These are phyloP conservation scores for Xylaria longipes DNA, from an alignment of 495 filamentous ascomycete genomes.

Conservation along the genomic window DNA sequence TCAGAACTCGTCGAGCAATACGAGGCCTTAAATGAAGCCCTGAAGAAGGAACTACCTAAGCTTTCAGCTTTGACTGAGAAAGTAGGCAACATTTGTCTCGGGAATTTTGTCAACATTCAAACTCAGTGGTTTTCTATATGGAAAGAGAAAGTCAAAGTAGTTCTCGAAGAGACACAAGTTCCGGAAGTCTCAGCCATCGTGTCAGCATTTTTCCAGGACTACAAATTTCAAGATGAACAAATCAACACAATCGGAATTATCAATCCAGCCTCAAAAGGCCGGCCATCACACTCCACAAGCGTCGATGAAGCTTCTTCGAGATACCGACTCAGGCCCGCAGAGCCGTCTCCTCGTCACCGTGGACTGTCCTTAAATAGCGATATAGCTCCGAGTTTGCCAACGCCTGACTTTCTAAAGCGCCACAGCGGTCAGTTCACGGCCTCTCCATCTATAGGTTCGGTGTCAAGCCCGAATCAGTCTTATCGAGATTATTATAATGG, in stretches of 20 bases:
- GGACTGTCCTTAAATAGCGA: constrained; percentile 70
- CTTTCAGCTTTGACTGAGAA: constrained; percentile 80
- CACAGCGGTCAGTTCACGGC: constrained; percentile 62
- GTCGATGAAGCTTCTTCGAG: constrained; percentile 52
- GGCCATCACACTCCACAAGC: constrained; percentile 54
- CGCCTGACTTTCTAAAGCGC: constrained; percentile 61
- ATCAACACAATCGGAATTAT: constrained; percentile 57
- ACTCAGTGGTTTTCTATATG: constrained; percentile 77
- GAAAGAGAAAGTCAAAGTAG: constrained; percentile 76
- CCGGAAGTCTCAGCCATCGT: constrained; percentile 72
- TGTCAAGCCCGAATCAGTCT: constrained; percentile 57
- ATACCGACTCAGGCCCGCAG: constrained; percentile 47
- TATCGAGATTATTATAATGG: constrained; percentile 58
- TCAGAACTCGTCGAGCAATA: constrained; percentile 84
- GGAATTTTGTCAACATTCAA: constrained; percentile 83
- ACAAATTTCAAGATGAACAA: constrained; percentile 62
- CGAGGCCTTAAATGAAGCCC: constrained; percentile 83
- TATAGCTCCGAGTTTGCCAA: constrained; percentile 65
- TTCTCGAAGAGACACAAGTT: constrained; percentile 69
- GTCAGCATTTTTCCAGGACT: constrained; percentile 75
- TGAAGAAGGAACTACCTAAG: constrained; percentile 91
- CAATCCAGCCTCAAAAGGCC: constrained; percentile 50
- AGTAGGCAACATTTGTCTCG: constrained; percentile 78
- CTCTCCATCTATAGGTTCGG: constrained; percentile 53
- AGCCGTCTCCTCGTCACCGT: constrained; percentile 50